Evolutionary conservation across 106 monocot genomes (phyloP).

Genomic region (Acorus gramineus): DNA sequence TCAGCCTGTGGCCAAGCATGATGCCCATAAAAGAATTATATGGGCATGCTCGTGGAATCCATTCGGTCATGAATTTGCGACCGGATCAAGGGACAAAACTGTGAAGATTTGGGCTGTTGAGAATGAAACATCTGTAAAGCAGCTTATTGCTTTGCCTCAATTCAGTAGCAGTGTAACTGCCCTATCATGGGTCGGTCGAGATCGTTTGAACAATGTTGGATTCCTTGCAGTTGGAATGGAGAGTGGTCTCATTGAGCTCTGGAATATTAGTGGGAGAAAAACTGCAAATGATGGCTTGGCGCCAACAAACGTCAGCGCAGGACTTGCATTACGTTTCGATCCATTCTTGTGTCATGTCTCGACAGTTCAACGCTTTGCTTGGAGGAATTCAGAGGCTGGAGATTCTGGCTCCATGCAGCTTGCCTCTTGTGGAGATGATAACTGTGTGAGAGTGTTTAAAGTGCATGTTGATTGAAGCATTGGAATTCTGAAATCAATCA

Average conservation of each 20-base stretch:
- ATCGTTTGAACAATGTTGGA: slow-evolving; percentile 29
- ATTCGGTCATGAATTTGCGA: slow-evolving; percentile 72
- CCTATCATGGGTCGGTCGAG: slow-evolving; percentile 56
- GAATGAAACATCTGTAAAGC: slow-evolving; percentile 32
- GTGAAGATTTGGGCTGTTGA: slow-evolving; percentile 77
- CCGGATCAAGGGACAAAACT: slow-evolving; percentile 87
- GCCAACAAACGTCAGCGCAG: slow-evolving; percentile 13
- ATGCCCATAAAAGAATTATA: slow-evolving; percentile 96
- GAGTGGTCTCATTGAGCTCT: slow-evolving; percentile 75
- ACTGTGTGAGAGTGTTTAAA: slow-evolving; percentile 82
- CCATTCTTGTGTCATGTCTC: slow-evolving; percentile 75
- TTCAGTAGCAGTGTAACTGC: slow-evolving; percentile 82
- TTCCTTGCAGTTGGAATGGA: slow-evolving; percentile 89
- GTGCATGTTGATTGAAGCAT: slow-evolving; percentile 3
- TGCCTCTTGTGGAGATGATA: slow-evolving; percentile 90
- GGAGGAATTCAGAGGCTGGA: slow-evolving; percentile 25
- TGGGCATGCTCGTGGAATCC: slow-evolving; percentile 98
- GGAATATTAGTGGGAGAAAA: slow-evolving; percentile 35
- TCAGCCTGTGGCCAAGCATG: slow-evolving; percentile 44
- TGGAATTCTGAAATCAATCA: too few species aligned
- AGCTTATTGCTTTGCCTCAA: slow-evolving; percentile 43
- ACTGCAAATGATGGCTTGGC: not conserved
- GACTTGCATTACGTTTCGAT: slow-evolving; percentile 29
- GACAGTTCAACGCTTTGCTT: slow-evolving; percentile 54
- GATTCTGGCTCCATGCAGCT: slow-evolving; percentile 27